Evolutionary conservation across 768 basidiomycete genomes (phyloP).

Genomic region (Tricholoma terreum): DNA sequence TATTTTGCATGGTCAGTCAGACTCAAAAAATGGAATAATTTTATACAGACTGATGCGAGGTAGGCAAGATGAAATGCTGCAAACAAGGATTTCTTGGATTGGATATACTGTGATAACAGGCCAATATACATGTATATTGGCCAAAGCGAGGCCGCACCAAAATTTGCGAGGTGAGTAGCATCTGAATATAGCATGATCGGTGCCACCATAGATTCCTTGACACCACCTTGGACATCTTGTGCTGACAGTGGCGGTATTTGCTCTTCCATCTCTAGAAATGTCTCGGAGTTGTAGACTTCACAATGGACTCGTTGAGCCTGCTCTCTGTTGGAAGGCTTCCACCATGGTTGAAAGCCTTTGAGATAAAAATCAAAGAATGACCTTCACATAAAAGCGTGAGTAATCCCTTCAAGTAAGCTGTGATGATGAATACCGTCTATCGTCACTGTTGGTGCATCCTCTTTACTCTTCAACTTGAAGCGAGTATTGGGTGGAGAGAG

Average conservation of each 20-base stretch:
- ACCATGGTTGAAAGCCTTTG: background rate
- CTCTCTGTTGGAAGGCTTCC: background rate
- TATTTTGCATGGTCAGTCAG: background rate
- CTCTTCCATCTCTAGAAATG: background rate
- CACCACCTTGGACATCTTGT: background rate
- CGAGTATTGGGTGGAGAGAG: background rate
- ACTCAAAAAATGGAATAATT: too few relatives aligned
- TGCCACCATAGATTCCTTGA: background rate
- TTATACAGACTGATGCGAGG: background rate
- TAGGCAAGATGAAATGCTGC: background rate
- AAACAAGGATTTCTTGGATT: background rate
- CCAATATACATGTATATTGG: background rate
- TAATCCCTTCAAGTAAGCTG: background rate
- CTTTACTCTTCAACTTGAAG: background rate
- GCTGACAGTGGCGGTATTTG: background rate
- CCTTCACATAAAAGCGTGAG: background rate
- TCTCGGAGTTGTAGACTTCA: background rate
- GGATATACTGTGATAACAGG: background rate
- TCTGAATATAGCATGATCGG: background rate
- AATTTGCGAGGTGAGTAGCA: background rate
- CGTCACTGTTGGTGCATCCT: background rate
- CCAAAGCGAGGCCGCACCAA: background rate
- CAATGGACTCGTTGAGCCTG: background rate
- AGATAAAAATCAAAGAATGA: background rate
- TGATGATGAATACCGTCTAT: background rate